Evolutionary conservation across 2,329 filamentous ascomycete species (phyloP).

Genomic region (Apiospora malaysiana): DNA sequence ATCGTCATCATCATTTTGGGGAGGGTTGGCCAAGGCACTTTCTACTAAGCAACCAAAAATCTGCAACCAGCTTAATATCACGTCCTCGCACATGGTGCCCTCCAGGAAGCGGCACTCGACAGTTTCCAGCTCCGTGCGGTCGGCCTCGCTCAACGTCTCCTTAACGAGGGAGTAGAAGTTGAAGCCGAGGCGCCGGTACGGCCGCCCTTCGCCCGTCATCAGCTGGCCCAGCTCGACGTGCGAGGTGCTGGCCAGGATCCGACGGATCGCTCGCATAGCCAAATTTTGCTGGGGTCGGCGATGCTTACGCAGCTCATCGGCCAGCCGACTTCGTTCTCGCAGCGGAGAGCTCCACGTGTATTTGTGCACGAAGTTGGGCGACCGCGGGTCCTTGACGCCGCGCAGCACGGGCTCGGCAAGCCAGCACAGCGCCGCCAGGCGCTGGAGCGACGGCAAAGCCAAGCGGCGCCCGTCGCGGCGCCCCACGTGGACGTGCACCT

Average conservation of each 20-base stretch:
- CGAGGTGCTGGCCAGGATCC: conserved; percentile 38
- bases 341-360: conserved; percentile 47
- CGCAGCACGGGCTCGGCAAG: conserved; percentile 44
- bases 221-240: conserved; percentile 42
- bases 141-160: conserved; percentile 39
- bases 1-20: neutral
- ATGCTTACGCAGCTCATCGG: conserved; percentile 24
- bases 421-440: conserved; percentile 44
- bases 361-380: conserved; percentile 43
- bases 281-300: neutral
- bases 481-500: conserved; percentile 47
- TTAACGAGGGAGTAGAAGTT: conserved; percentile 47
- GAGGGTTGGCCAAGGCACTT: conserved; percentile 28
- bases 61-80: conserved; percentile 43
- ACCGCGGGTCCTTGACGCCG: conserved; percentile 43
- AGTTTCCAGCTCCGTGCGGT: conserved; percentile 41
- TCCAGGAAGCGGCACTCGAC: conserved; percentile 49
- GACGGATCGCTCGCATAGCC: conserved; percentile 29
- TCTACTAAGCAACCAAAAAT: conserved; percentile 42
- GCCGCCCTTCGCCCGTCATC: conserved; percentile 41
- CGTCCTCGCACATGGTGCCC: conserved; percentile 36
- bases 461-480: conserved; percentile 41
- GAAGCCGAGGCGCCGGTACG: conserved; percentile 46
- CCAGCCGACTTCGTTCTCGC: conserved; percentile 41
- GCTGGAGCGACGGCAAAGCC: conserved; percentile 41